Percentiles rank a stretch among this genome's conserved stretches.
Conservation (phyloP, 768 basidiomycete species). For the Gymnopilus dilepis region DNA sequence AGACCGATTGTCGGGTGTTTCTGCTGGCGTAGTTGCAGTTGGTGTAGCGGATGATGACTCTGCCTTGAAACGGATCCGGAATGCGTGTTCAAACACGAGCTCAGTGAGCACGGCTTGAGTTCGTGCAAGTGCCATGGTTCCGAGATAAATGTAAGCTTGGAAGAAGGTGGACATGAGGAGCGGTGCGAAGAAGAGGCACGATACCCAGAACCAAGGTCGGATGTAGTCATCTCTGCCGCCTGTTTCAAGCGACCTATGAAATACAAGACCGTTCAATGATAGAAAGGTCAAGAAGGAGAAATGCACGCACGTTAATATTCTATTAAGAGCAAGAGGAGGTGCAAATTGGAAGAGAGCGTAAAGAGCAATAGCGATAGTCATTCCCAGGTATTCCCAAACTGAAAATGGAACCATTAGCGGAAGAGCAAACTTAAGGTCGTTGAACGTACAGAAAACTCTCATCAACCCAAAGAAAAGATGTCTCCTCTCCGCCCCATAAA, state of each 20-base stretch:
- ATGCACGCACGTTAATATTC: conserved; percentile 40
- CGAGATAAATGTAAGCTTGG: conserved; percentile 61
- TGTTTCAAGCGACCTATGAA: conserved; percentile 59
- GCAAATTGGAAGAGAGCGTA: conserved; percentile 36
- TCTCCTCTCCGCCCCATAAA: conserved; percentile 42
- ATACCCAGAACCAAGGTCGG: conserved; percentile 73
- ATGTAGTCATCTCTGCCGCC: conserved; percentile 52
- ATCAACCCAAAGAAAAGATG: conserved; percentile 55
- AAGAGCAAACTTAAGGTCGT: not conserved
- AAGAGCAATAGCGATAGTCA: conserved; percentile 34
- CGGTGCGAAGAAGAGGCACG: conserved; percentile 56
- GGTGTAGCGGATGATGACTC: conserved; percentile 23
- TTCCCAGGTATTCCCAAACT: conserved; percentile 35
- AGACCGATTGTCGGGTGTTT: conserved; percentile 7
- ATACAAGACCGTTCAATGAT: not conserved
- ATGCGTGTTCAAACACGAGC: conserved; percentile 49
- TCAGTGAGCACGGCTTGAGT: conserved; percentile 50
- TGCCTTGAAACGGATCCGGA: conserved; percentile 69
- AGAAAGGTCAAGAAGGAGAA: not conserved
- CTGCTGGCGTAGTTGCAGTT: not conserved
- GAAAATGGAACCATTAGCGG: not conserved
- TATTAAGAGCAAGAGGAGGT: conserved; percentile 49
- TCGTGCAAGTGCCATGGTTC: conserved; percentile 46
- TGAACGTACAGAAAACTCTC: conserved; percentile 38
- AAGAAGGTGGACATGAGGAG: conserved; percentile 47